These are phyloP conservation scores for Eucalyptus cladocalyx DNA, from an alignment of 345 rosid species.

Conservation along the genomic window DNA sequence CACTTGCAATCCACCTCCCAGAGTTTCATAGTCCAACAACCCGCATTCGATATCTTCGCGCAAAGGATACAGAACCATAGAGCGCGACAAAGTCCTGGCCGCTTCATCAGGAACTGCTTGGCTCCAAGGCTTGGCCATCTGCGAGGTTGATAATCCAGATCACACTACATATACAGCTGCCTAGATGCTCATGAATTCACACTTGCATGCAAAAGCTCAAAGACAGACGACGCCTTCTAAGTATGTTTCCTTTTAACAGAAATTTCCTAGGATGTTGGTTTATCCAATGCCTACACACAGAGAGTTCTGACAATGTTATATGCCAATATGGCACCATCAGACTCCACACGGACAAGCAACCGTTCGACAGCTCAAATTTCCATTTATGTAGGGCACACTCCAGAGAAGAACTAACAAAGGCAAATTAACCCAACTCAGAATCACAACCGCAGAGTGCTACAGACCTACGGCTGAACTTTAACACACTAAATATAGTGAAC, in stretches of 20 bases:
- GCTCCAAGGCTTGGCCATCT: neutral
- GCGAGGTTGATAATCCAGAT: neutral
- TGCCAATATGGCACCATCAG: neutral
- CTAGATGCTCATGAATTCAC: neutral
- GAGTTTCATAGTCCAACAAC: neutral
- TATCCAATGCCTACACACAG: neutral
- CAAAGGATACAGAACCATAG: neutral
- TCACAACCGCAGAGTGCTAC: neutral
- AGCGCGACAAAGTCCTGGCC: neutral
- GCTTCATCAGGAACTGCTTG: neutral
- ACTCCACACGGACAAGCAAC: neutral
- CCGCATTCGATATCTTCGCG: neutral
- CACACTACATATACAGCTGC: neutral
- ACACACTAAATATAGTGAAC: neutral
- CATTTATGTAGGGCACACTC: neutral
- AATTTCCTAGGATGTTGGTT: neutral
- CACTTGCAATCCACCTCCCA: neutral
- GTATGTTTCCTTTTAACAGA: neutral
- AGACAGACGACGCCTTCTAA: neutral
- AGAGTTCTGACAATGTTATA: neutral
- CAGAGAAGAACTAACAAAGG: neutral
- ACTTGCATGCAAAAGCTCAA: neutral
- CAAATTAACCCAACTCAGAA: neutral
- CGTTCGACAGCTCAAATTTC: neutral
- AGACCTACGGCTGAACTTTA: neutral